A percentile compares a stretch with the other conserved stretches of the same genome.
Evolutionary conservation across 1,284 basidiomycete genomes (phyloP).

Genomic region (Trametes versicolor): DNA sequence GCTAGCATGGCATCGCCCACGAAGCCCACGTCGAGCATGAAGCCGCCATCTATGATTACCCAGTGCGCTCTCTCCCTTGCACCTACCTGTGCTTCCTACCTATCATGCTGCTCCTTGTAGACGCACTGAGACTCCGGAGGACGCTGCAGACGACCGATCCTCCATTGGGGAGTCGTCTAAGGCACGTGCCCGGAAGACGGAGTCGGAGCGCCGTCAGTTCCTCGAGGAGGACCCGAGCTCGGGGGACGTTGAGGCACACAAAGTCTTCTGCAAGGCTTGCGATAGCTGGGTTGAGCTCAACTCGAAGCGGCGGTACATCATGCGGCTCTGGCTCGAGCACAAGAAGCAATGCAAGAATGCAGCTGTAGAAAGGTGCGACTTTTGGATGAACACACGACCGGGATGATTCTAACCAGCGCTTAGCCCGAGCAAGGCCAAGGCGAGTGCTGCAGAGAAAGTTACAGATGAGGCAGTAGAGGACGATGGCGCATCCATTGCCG

Average conservation of each 20-base stretch:
- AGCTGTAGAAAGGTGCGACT: constrained; percentile 31
- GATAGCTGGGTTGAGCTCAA: constrained; percentile 63
- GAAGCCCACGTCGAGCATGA: constrained; percentile 27
- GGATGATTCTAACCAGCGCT: neutral
- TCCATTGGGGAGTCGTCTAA: constrained; percentile 45
- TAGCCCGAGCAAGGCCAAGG: constrained; percentile 31
- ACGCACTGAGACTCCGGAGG: constrained; percentile 31
- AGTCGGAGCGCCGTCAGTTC: constrained; percentile 67
- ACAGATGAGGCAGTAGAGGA: constrained; percentile 43
- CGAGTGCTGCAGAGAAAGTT: constrained; percentile 34
- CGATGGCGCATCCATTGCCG: constrained; percentile 34
- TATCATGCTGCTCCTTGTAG: neutral
- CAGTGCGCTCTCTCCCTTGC: constrained; percentile 16
- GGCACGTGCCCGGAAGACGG: constrained; percentile 57
- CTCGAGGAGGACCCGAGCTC: constrained; percentile 68
- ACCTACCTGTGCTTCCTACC: neutral
- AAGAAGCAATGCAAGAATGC: constrained; percentile 51
- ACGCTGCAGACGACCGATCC: constrained; percentile 35
- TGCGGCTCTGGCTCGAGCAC: constrained; percentile 68
- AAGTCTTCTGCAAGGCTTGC: constrained; percentile 65
- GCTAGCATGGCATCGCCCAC: constrained; percentile 18
- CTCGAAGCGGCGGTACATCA: constrained; percentile 59
- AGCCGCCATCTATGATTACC: constrained; percentile 21
- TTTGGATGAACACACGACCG: neutral
- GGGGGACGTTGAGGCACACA: constrained; percentile 60